Evolutionary conservation across 106 monocot species (phyloP).

Genomic region (Phalaenopsis equestris): DNA sequence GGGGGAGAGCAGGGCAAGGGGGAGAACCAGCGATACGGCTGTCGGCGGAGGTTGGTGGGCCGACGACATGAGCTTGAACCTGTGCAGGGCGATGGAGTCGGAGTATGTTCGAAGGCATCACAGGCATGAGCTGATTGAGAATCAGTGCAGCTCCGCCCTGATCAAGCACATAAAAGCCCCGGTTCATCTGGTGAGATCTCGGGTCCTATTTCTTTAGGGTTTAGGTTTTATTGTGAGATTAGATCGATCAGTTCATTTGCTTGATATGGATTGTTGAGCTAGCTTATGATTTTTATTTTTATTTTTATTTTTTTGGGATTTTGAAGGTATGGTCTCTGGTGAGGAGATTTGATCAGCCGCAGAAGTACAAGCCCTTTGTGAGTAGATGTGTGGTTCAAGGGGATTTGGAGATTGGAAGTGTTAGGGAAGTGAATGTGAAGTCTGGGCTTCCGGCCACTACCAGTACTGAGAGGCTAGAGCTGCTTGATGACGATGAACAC

Average conservation of each 20-base stretch:
- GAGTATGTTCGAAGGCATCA: constrained; percentile 45
- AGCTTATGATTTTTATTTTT: too few species aligned
- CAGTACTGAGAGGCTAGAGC: constrained; percentile 58
- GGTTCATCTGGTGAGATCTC: constrained; percentile 45
- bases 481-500: constrained; percentile 56
- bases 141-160: constrained; percentile 49
- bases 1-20: not conserved
- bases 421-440: constrained; percentile 55
- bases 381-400: constrained; percentile 46
- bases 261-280: not conserved
- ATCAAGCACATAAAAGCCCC: constrained; percentile 52
- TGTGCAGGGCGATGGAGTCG: constrained; percentile 15
- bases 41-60: constrained; percentile 9
- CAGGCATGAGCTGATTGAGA: constrained; percentile 27
- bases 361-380: constrained; percentile 62
- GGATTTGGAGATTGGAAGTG: constrained; percentile 33
- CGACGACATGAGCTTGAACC: constrained; percentile 15
- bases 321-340: constrained; percentile 26
- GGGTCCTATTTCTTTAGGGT: not conserved
- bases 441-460: constrained; percentile 74
- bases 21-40: not conserved
- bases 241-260: not conserved
- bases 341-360: constrained; percentile 60
- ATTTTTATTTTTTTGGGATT: not conserved
- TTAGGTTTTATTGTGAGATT: not conserved